phyloP scores from a whole-genome alignment of 345 rosid species.

The Acer yangbiense region DNA sequence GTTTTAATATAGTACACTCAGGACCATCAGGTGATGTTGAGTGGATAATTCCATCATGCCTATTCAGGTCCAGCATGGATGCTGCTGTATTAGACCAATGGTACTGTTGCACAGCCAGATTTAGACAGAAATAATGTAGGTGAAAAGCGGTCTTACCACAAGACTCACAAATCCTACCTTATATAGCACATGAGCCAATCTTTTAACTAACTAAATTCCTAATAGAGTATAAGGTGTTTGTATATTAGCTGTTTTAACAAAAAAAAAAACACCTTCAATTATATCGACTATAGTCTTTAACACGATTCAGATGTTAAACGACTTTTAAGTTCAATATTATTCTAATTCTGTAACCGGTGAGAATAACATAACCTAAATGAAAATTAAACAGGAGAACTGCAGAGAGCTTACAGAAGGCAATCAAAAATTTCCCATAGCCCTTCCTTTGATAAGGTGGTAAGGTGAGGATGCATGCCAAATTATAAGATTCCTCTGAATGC shows the following conservation, averaged over 20 bases:
- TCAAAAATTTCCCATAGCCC: slow-evolving; percentile 96
- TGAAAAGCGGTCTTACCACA: not conserved
- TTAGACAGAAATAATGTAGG: not conserved
- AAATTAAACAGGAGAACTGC: not conserved
- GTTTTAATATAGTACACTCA: not conserved
- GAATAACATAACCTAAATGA: not conserved
- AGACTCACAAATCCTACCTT: not conserved
- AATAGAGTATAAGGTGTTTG: not conserved
- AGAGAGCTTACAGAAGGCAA: slow-evolving; percentile 87
- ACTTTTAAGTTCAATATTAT: not conserved
- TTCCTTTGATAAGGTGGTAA: slow-evolving; percentile 99
- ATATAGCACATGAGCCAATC: not conserved
- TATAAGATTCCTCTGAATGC: slow-evolving; percentile 96
- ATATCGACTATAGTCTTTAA: not conserved
- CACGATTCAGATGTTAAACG: not conserved
- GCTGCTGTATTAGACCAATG: not conserved
- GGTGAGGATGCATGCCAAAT: slow-evolving; percentile 95
- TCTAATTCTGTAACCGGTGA: not conserved
- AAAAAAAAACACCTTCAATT: not conserved
- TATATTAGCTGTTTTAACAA: not conserved
- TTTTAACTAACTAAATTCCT: not conserved
- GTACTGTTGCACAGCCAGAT: not conserved
- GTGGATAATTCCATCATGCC: slow-evolving; percentile 1
- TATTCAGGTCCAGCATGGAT: slow-evolving; percentile 2
- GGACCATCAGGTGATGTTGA: not conserved